A percentile compares a stretch with the other conserved stretches of the same genome.
Evolutionary conservation across 257 asterid species (phyloP).

Genomic region (Przewalskia tangutica): DNA sequence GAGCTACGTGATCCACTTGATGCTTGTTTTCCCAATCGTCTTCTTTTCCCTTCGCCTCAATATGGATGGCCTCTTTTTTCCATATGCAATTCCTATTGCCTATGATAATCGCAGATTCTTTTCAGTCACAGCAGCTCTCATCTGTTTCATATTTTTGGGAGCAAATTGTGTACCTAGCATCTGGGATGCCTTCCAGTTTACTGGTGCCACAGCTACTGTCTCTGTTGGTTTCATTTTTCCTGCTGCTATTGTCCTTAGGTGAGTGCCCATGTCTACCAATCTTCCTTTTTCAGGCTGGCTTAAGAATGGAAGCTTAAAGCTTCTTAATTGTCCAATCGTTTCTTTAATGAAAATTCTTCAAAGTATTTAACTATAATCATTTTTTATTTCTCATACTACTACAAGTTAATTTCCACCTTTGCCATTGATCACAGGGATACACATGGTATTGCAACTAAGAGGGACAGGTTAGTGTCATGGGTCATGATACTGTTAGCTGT

Average conservation of each 20-base stretch:
- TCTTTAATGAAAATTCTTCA: background rate
- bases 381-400: background rate
- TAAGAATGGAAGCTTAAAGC: background rate
- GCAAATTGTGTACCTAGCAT: constrained; percentile 80
- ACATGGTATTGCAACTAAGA: constrained; percentile 53
- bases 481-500: constrained; percentile 71
- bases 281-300: background rate
- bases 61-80: constrained; percentile 65
- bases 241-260: constrained; percentile 74
- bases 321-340: background rate
- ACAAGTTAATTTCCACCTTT: background rate
- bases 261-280: constrained; percentile 2
- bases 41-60: constrained; percentile 82
- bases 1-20: constrained; percentile 77
- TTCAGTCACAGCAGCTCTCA: constrained; percentile 44
- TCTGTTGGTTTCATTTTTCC: constrained; percentile 79
- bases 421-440: constrained; percentile 43
- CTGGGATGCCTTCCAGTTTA: constrained; percentile 92
- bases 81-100: constrained; percentile 50
- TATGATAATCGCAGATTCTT: constrained; percentile 59
- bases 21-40: constrained; percentile 78
- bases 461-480: constrained; percentile 56
- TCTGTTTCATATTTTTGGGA: constrained; percentile 60
- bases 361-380: background rate
- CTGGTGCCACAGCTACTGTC: constrained; percentile 90